Evolutionary conservation across 2,329 filamentous ascomycete genomes (phyloP), one percentile per base, ranked within the genome.

Genomic region (Pseudonectria buxi): DNA sequence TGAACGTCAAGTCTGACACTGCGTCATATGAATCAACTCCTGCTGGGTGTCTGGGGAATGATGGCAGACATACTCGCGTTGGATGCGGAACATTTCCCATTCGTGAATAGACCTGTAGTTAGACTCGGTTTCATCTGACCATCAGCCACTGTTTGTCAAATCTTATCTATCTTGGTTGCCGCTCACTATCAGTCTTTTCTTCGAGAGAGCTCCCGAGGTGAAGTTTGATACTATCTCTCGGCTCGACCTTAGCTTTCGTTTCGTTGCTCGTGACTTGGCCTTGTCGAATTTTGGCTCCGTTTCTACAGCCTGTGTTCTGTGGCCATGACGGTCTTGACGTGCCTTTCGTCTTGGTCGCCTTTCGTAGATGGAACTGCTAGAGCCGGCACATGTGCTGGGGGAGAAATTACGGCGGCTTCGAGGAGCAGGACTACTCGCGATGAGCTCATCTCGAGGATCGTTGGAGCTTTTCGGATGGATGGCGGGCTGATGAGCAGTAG

Each of bases 141-240:
- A 26, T 31, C 28, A 7, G 14, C 26, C 18, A 18, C 13, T 15
- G 27, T 18, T 22, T 24, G n/a, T 16, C 4, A 7, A 12, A 10
- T 10, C 27, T n/a, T 16, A 6, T 15, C n/a, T 7, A 15, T 3
- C 5, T n/a, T 14, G 10, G 10, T 1, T 3, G 13, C 12, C 3
- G 38, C 54, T 37, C 32, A 63, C 64, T 10, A 50, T 61, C 14
- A 63, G 38, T 30, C 47, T 52, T 7, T 45, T 45, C 13, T 65
- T 64, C 10, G 67, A 55, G 28, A 83, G 66, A 33, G 69, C 70
- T 4, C 67, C 55, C 1, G 78, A 78, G 10, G 60, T 60, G 42
- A 82, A 83, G 14, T 70, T 70, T 6, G 65, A 56, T 55, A 78
- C 70, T 7, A 80, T 61, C 27, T 72, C 67, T 35, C 63, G 64